Evolutionary conservation across 768 basidiomycete species (phyloP).

Genomic region (Strobilomyces dryophilus): DNA sequence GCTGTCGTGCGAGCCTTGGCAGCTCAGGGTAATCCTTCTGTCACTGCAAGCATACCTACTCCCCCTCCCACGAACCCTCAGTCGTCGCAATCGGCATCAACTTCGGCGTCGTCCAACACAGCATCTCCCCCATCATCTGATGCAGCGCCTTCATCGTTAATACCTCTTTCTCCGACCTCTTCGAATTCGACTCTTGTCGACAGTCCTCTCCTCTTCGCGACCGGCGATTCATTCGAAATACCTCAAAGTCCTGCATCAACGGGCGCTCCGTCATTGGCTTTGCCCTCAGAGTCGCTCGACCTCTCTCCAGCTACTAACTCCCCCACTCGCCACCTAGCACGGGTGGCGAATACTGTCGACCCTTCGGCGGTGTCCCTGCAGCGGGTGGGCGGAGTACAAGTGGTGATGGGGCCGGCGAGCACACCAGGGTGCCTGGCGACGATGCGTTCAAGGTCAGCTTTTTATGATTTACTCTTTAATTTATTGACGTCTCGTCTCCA

Average conservation of each 20-base stretch:
- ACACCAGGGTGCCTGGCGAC: slow-evolving; percentile 11
- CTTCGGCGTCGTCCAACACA: slow-evolving; percentile 19
- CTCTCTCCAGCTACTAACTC: slow-evolving; percentile 38
- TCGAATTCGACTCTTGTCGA: slow-evolving; percentile 39
- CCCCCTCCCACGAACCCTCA: slow-evolving; percentile 16
- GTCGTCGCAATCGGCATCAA: slow-evolving; percentile 19
- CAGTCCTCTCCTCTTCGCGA: slow-evolving; percentile 25
- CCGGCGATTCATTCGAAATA: slow-evolving; percentile 28
- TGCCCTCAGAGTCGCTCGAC: slow-evolving; percentile 26
- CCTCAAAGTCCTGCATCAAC: slow-evolving; percentile 37
- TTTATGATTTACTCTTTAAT: slow-evolving; percentile 9
- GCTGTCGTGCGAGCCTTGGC: slow-evolving; percentile 73
- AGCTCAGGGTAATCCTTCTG: slow-evolving; percentile 45
- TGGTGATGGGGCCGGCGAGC: slow-evolving; percentile 25
- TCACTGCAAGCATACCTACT: slow-evolving; percentile 11
- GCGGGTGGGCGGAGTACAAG: slow-evolving; percentile 67
- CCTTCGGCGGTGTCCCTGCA: slow-evolving; percentile 77
- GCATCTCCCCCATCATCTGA: slow-evolving; percentile 22
- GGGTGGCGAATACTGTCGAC: slow-evolving; percentile 79
- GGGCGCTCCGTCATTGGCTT: slow-evolving; percentile 27
- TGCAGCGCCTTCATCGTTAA: slow-evolving; percentile 29
- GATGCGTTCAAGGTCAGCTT: slow-evolving; percentile 34
- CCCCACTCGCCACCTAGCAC: slow-evolving; percentile 97
- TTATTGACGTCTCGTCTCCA: slow-evolving; percentile 19
- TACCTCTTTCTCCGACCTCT: slow-evolving; percentile 40